Conservation (phyloP, 2,329 filamentous ascomycete species). For the Ophioceras dolichostomum region DNA sequence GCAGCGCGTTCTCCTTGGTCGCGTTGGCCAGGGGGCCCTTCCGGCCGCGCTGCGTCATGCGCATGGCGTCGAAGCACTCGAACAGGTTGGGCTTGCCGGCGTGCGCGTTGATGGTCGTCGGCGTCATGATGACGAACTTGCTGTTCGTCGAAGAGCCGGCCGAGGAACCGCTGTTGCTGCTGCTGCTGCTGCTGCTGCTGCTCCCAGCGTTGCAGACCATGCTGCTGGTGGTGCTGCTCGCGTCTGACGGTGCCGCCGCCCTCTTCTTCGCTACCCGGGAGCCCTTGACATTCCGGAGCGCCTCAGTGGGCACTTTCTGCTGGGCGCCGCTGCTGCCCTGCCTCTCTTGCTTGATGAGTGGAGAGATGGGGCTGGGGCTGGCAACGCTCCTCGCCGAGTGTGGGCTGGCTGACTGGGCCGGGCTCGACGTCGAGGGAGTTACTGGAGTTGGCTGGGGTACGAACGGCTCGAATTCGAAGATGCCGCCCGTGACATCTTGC, state of each 20-base stretch:
- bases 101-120: conserved; percentile 37
- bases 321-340: conserved; percentile 6
- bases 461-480: conserved; percentile 1
- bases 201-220: background rate
- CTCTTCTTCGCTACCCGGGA: conserved; percentile 1
- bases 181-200: conserved; percentile 9
- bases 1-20: conserved; percentile 41
- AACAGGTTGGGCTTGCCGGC: conserved; percentile 37
- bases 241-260: conserved; percentile 7
- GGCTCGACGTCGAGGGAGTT: background rate
- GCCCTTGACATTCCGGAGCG: conserved; percentile 1
- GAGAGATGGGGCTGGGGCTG: conserved; percentile 5
- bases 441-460: background rate
- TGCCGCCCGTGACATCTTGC: background rate
- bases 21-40: conserved; percentile 42
- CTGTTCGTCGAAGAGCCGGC: conserved; percentile 19
- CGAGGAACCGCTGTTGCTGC: conserved; percentile 5
- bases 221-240: conserved; percentile 16
- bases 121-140: conserved; percentile 45
- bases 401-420: conserved; percentile 10
- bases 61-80: conserved; percentile 41
- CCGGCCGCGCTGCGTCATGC: conserved; percentile 39
- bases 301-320: background rate
- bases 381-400: too few species aligned
- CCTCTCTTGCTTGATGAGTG: conserved; percentile 12